These are phyloP conservation scores for Parachaetomium inaequale DNA, from an alignment of 495 filamentous ascomycete genomes.

Conservation along the genomic window DNA sequence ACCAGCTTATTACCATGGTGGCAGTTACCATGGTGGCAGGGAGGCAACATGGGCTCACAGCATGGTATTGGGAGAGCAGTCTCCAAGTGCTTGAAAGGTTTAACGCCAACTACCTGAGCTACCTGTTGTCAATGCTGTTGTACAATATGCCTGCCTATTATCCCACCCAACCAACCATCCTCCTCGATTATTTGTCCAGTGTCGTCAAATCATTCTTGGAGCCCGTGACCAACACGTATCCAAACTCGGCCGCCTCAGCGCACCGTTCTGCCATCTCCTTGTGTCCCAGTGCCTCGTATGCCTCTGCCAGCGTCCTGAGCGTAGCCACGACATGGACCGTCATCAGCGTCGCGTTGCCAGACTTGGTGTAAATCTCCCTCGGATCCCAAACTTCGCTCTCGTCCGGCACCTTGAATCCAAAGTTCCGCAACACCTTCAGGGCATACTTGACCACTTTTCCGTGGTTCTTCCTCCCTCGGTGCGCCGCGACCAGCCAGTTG, in stretches of 20 bases:
- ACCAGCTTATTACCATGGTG: too few species aligned
- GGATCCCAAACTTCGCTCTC: slow-evolving; percentile 30
- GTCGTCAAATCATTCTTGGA: slow-evolving; percentile 33
- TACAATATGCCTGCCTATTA: neutral
- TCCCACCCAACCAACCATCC: neutral
- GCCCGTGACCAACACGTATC: slow-evolving; percentile 40
- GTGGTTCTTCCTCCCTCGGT: slow-evolving; percentile 37
- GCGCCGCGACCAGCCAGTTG: slow-evolving; percentile 42
- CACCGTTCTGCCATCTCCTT: slow-evolving; percentile 29
- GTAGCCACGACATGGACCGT: slow-evolving; percentile 40
- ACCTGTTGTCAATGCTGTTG: neutral
- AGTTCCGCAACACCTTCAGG: slow-evolving; percentile 40
- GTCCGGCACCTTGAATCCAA: slow-evolving; percentile 38
- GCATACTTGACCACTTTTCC: slow-evolving; percentile 38
- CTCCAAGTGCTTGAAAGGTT: too few species aligned
- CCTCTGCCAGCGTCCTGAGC: slow-evolving; percentile 37
- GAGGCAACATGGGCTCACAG: too few species aligned
- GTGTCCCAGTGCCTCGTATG: slow-evolving; percentile 31
- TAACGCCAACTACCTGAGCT: too few species aligned
- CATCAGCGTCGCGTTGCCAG: slow-evolving; percentile 31
- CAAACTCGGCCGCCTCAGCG: slow-evolving; percentile 34
- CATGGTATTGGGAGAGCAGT: too few species aligned
- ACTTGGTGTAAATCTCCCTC: slow-evolving; percentile 22
- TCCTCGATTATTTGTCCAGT: slow-evolving; percentile 18
- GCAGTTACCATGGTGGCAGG: too few species aligned